Conservation (phyloP, 1,139 yeast genomes). For the Suhomyces atakaporum region DNA sequence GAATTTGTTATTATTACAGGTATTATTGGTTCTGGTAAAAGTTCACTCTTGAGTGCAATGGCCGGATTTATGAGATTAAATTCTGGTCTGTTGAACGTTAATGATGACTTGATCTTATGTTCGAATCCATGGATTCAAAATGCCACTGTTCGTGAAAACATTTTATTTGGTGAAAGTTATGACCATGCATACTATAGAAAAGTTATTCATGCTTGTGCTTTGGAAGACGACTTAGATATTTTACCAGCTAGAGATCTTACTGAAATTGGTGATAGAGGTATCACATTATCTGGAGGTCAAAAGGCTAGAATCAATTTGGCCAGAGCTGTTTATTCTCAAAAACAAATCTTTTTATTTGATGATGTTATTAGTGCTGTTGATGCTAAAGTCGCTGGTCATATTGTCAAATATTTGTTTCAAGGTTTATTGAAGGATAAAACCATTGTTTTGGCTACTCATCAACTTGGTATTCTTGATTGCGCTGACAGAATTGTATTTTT, state of each 20-base stretch:
- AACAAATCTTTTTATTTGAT: slow-evolving; percentile 37
- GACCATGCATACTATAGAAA: slow-evolving; percentile 31
- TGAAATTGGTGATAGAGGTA: slow-evolving; percentile 47
- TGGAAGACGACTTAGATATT: slow-evolving; percentile 37
- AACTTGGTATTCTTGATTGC: slow-evolving; percentile 32
- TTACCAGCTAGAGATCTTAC: slow-evolving; percentile 42
- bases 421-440: slow-evolving; percentile 34
- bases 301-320: slow-evolving; percentile 46
- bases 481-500: slow-evolving; percentile 38
- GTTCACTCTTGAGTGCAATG: slow-evolving; percentile 40
- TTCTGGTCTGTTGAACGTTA: slow-evolving; percentile 30
- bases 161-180: slow-evolving; percentile 38
- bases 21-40: slow-evolving; percentile 43
- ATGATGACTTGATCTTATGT: slow-evolving; percentile 35
- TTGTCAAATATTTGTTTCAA: slow-evolving; percentile 34
- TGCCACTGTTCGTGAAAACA: slow-evolving; percentile 46
- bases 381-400: slow-evolving; percentile 42
- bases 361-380: slow-evolving; percentile 49
- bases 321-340: slow-evolving; percentile 41
- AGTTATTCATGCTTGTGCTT: slow-evolving; percentile 41
- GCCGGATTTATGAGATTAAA: slow-evolving; percentile 40
- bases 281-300: slow-evolving; percentile 47
- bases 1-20: slow-evolving; percentile 46
- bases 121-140: slow-evolving; percentile 49
- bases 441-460: slow-evolving; percentile 42